These are phyloP conservation scores for Aspergillus neotritici DNA, from an alignment of 2,329 filamentous ascomycete genomes.

Conservation along the genomic window DNA sequence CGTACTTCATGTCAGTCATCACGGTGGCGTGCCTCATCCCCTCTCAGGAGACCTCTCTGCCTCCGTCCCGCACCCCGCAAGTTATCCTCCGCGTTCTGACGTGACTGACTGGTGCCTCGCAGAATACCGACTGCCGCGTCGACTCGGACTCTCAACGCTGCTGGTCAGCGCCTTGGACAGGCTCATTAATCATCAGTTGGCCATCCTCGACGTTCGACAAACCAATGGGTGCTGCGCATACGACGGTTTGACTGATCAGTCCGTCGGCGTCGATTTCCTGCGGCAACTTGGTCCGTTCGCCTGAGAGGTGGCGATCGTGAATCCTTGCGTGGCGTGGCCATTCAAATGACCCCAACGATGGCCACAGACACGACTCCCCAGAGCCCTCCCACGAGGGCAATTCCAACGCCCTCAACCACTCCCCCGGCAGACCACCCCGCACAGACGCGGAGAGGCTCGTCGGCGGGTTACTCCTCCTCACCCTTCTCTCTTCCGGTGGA, in stretches of 20 bases:
- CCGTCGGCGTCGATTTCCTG: too few relatives aligned
- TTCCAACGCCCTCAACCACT: constrained; percentile 66
- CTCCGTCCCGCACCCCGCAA: too few relatives aligned
- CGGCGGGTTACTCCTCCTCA: constrained; percentile 41
- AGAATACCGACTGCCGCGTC: background rate
- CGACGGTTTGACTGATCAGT: too few relatives aligned
- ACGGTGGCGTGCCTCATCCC: too few relatives aligned
- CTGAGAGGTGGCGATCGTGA: too few relatives aligned
- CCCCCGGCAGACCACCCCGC: constrained; percentile 38
- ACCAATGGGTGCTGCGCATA: background rate
- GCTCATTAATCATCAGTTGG: too few relatives aligned
- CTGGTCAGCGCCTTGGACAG: constrained; percentile 3
- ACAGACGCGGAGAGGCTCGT: constrained; percentile 50
- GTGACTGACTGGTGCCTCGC: background rate
- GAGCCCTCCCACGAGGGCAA: constrained; percentile 50
- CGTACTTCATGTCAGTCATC: too few relatives aligned
- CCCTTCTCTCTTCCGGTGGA: constrained; percentile 54
- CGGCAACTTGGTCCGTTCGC: too few relatives aligned
- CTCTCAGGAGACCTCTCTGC: too few relatives aligned
- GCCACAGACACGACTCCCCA: constrained; percentile 45
- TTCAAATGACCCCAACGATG: constrained; percentile 15
- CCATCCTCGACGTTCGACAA: too few relatives aligned
- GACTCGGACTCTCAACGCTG: background rate
- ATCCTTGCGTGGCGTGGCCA: too few relatives aligned
- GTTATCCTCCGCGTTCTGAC: too few relatives aligned